Conservation (phyloP, 257 asterid species). For the Nicotiana paniculata region DNA sequence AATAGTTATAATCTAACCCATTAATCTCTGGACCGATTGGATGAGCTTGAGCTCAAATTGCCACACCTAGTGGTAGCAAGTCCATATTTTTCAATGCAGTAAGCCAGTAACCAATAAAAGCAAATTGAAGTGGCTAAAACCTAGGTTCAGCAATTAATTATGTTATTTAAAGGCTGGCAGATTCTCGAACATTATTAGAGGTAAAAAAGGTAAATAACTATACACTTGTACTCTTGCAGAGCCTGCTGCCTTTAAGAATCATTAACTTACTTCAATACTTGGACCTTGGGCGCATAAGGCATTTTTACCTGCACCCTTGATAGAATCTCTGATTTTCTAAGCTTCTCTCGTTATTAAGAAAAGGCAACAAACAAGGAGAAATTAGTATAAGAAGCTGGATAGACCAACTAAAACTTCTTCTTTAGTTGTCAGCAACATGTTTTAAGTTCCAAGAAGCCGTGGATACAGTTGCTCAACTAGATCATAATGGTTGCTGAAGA, state of each 20-base stretch:
- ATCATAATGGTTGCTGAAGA: neutral
- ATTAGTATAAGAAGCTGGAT: neutral
- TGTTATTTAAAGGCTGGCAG: neutral
- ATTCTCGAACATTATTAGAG: neutral
- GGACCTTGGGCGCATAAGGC: neutral
- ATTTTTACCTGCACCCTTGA: neutral
- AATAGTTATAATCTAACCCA: too few relatives aligned
- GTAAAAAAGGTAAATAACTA: neutral
- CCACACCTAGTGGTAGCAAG: neutral
- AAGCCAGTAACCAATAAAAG: neutral
- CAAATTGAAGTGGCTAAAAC: neutral
- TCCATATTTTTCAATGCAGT: neutral
- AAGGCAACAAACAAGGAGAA: neutral
- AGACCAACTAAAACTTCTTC: neutral
- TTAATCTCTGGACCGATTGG: too few relatives aligned
- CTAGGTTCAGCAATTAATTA: neutral
- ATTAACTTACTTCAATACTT: neutral
- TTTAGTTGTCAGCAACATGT: neutral
- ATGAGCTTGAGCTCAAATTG: too few relatives aligned
- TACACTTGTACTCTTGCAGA: neutral
- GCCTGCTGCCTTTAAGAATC: neutral
- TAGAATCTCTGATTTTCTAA: neutral
- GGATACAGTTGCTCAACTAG: neutral
- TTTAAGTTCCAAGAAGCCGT: neutral
- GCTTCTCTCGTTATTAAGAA: neutral